These are phyloP conservation scores for Lachnellula subtilissima DNA, from an alignment of 2,329 filamentous ascomycete species.

Conservation along the genomic window DNA sequence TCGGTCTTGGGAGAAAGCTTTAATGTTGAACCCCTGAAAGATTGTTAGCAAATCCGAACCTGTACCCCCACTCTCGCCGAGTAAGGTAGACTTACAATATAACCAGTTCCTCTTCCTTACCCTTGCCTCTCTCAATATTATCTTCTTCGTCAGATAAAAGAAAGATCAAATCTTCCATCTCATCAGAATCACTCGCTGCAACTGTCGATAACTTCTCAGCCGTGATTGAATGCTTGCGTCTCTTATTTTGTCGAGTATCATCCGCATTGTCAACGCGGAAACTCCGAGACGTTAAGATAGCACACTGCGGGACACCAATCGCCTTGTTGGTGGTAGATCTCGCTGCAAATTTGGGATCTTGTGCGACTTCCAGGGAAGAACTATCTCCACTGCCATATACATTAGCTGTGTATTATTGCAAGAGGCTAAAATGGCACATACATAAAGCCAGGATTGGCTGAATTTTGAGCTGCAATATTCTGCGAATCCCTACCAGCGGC, in stretches of 20 bases:
- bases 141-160: slow-evolving; percentile 35
- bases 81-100: slow-evolving; percentile 11
- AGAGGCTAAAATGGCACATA: neutral
- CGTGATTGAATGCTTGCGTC: slow-evolving; percentile 10
- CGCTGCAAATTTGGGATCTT: slow-evolving; percentile 25
- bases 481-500: neutral
- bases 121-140: slow-evolving; percentile 9
- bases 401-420: neutral
- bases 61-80: neutral
- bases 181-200: slow-evolving; percentile 24
- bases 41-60: neutral
- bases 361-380: slow-evolving; percentile 8
- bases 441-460: neutral
- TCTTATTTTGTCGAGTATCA: slow-evolving; percentile 10
- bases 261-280: slow-evolving; percentile 18
- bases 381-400: neutral
- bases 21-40: neutral
- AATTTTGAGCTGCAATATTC: neutral
- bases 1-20: slow-evolving; percentile 37
- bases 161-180: slow-evolving; percentile 34
- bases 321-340: slow-evolving; percentile 14
- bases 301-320: slow-evolving; percentile 28
- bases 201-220: neutral
- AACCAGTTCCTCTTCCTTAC: slow-evolving; percentile 3
- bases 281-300: slow-evolving; percentile 24